phyloP scores from a whole-genome alignment of 202 grass and related monocot species.

The Digitaria exilis region DNA sequence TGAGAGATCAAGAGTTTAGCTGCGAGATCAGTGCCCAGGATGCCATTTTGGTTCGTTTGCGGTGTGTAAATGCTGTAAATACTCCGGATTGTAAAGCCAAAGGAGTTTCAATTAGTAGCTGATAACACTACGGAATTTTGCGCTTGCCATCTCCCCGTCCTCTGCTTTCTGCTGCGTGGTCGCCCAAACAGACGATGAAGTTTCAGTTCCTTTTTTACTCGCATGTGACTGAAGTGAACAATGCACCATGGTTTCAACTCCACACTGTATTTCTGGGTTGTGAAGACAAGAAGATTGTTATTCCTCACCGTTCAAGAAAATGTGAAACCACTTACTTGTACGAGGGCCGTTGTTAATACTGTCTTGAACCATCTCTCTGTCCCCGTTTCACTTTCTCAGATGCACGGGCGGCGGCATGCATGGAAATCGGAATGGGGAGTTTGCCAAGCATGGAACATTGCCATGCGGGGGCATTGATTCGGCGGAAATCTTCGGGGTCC shows the following conservation, averaged over 20 bases:
- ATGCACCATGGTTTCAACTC: neutral
- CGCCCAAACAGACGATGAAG: neutral
- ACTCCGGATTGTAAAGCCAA: slow-evolving; percentile 33
- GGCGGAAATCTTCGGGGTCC: slow-evolving; percentile 1
- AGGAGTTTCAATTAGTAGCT: neutral
- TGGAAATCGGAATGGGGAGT: neutral
- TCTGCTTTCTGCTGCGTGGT: slow-evolving; percentile 7
- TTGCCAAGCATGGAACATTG: neutral
- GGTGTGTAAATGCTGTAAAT: slow-evolving; percentile 61
- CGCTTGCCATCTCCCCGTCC: neutral
- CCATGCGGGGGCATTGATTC: neutral
- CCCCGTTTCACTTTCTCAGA: neutral
- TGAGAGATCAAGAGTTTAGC: slow-evolving; percentile 10
- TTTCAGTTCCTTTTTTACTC: neutral
- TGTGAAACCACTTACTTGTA: neutral
- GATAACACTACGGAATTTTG: neutral
- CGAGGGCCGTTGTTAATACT: neutral
- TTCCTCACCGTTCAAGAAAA: neutral
- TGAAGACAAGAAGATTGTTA: neutral
- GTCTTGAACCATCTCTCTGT: neutral
- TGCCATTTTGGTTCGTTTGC: slow-evolving; percentile 41
- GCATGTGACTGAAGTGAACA: neutral
- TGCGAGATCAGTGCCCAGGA: slow-evolving; percentile 23
- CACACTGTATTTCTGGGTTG: neutral
- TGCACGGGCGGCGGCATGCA: neutral